Evolutionary conservation across 2,329 filamentous ascomycete genomes (phyloP).

Genomic region (Conoideocrella luteorostrata): DNA sequence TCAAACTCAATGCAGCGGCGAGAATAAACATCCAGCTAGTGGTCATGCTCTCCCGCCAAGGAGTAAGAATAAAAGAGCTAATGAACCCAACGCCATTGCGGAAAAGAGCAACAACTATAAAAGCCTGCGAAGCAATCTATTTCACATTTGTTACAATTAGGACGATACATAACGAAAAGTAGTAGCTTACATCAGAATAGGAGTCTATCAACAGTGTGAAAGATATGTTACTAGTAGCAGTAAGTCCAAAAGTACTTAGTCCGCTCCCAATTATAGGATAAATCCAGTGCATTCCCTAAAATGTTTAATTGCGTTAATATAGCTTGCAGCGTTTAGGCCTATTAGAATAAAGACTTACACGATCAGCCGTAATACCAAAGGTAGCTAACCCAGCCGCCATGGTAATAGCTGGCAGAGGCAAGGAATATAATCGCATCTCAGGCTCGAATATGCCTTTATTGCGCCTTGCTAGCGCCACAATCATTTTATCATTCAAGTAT

Average conservation of each 20-base stretch:
- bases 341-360: no score
- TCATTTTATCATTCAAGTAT: constrained; percentile 29
- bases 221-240: constrained; percentile 29
- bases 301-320: not conserved
- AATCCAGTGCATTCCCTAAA: constrained; percentile 40
- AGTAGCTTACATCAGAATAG: constrained; percentile 17
- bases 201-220: constrained; percentile 31
- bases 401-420: constrained; percentile 22
- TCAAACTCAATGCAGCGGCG: constrained; percentile 17
- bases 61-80: constrained; percentile 21
- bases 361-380: constrained; percentile 30
- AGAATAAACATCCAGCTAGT: constrained; percentile 23
- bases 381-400: constrained; percentile 31
- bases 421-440: constrained; percentile 33
- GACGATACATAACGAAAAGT: no score
- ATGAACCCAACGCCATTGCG: constrained; percentile 24
- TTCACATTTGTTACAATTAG: not conserved
- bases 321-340: no score
- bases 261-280: constrained; percentile 29
- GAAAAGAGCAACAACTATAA: constrained; percentile 25
- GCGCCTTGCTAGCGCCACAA: constrained; percentile 28
- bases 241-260: constrained; percentile 31
- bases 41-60: constrained; percentile 25
- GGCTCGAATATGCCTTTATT: constrained; percentile 37
- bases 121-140: constrained; percentile 15